Conservation (phyloP, 164 flowering plant species). For the Sedum album region DNA sequence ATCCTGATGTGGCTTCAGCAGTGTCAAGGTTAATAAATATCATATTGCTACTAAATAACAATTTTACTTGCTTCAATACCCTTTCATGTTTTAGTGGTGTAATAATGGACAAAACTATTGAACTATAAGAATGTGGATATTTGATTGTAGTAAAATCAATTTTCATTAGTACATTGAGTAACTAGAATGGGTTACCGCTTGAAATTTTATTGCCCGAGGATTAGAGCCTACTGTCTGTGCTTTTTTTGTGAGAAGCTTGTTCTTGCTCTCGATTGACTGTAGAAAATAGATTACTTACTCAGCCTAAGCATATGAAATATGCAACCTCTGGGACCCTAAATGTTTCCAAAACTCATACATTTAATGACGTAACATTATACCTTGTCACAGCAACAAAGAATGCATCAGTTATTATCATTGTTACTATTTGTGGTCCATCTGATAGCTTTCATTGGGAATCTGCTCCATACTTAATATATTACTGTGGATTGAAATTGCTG, state of each 20-base stretch:
- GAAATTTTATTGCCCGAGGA: not conserved
- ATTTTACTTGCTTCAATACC: no score
- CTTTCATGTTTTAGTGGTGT: no score
- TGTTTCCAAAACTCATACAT: no score
- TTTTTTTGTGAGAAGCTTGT: no score
- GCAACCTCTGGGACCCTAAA: no score
- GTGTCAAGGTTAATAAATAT: conserved; percentile 44
- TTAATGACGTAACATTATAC: no score
- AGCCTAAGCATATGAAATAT: no score
- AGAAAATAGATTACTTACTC: not conserved
- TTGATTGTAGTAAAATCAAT: not conserved
- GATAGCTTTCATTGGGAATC: not conserved
- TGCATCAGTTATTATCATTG: not conserved
- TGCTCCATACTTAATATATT: not conserved
- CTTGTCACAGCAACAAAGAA: not conserved
- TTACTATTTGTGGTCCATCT: not conserved
- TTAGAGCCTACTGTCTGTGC: no score
- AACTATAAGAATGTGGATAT: not conserved
- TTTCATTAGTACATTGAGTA: not conserved
- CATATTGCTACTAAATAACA: not conserved
- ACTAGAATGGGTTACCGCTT: not conserved
- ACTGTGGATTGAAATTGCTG: not conserved
- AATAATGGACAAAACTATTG: no score
- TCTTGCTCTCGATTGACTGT: not conserved
- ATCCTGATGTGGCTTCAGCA: conserved; percentile 75